Percentiles rank a stretch among this genome's conserved stretches.
phyloP scores from a whole-genome alignment of 139 green algal species.

The Mesotaenium endlicherianum region DNA sequence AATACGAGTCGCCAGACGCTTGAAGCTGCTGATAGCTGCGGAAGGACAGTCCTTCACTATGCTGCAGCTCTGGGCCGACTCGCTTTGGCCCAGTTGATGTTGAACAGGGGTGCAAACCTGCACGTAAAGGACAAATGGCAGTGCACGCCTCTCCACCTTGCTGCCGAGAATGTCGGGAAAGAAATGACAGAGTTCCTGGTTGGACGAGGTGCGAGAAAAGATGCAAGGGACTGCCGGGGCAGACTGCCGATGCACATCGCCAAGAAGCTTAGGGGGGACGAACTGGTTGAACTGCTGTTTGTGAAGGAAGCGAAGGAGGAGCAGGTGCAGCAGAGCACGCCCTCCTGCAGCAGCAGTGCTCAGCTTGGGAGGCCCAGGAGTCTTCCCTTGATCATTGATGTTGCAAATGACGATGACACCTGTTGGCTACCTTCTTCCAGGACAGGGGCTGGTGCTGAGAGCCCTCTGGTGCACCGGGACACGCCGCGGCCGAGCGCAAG shows the following conservation, averaged over 20 bases:
- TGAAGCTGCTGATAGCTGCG: background rate
- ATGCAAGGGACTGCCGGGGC: background rate
- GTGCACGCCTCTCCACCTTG: slow-evolving; percentile 11
- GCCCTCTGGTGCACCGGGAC: background rate
- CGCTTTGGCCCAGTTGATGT: background rate
- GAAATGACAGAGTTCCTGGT: slow-evolving; percentile 5
- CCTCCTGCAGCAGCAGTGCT: background rate
- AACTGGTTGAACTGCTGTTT: background rate
- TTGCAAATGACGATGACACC: background rate
- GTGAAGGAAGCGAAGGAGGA: background rate
- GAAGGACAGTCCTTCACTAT: slow-evolving; percentile 20
- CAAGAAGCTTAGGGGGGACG: background rate
- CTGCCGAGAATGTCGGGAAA: background rate
- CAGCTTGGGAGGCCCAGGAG: background rate
- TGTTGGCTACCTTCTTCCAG: background rate
- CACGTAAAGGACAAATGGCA: background rate
- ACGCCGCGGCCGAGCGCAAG: background rate
- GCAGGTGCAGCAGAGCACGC: background rate
- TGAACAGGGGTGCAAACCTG: background rate
- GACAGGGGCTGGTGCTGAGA: background rate
- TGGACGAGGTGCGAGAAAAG: background rate
- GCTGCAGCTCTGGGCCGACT: background rate
- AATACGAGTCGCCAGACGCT: background rate
- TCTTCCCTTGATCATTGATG: background rate
- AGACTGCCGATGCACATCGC: background rate